Percentiles rank a stretch among this genome's conserved stretches.
phyloP scores from a whole-genome alignment of 805 yeast genomes.

The Novakomyces olei region DNA sequence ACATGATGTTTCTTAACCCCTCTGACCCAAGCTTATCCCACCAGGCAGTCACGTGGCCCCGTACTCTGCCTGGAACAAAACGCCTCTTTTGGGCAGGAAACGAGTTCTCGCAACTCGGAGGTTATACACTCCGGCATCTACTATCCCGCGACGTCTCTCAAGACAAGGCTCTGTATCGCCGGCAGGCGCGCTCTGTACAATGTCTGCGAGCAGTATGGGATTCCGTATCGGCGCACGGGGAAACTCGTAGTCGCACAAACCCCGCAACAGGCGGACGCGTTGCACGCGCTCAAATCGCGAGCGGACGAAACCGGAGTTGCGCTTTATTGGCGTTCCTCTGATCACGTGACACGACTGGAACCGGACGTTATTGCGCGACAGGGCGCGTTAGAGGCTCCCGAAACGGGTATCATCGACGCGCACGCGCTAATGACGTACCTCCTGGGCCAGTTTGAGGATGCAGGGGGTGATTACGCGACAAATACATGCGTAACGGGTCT shows the following conservation, averaged over 20 bases:
- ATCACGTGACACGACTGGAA: conserved; percentile 27
- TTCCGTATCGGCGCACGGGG: conserved; percentile 45
- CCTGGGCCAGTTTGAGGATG: conserved; percentile 30
- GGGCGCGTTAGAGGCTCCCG: conserved; percentile 49
- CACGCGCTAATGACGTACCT: conserved; percentile 49
- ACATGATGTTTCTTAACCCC: too few relatives aligned
- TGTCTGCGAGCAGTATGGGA: conserved; percentile 23
- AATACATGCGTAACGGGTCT: conserved; percentile 34
- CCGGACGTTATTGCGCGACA: conserved; percentile 44
- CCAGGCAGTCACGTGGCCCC: conserved; percentile 19
- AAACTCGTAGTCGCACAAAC: conserved; percentile 73
- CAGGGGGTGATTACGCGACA: conserved; percentile 42
- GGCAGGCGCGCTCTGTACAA: conserved; percentile 53
- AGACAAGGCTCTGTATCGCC: conserved; percentile 44
- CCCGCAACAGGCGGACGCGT: conserved; percentile 35
- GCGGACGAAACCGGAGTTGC: conserved; percentile 32
- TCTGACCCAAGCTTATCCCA: too few relatives aligned
- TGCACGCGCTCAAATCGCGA: conserved; percentile 30
- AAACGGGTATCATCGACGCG: conserved; percentile 69
- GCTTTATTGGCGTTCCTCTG: conserved; percentile 30
- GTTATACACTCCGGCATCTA: conserved; percentile 84
- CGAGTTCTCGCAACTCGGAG: conserved; percentile 77
- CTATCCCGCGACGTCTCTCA: conserved; percentile 46
- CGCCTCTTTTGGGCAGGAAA: conserved; percentile 45
- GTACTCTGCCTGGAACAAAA: conserved; percentile 46